Evolutionary conservation across 148 eudicot species (phyloP), one percentile per base, ranked within the genome.

Genomic region (Dysphania ambrosioides): DNA sequence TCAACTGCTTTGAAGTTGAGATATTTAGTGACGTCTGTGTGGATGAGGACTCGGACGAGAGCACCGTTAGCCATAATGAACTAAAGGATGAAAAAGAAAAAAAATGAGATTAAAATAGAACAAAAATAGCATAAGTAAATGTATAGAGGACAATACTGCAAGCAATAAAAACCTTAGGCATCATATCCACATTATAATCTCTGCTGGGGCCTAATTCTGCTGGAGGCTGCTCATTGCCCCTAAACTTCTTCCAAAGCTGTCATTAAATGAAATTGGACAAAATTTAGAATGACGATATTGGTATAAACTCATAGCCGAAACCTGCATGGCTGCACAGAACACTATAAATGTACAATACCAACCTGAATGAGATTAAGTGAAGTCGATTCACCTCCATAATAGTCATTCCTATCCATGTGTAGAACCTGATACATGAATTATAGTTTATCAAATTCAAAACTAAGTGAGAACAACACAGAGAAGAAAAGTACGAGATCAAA

Each of bases 381-480:
- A 68, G 99, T 90, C 78, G 97, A 95, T 75, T 94, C 98, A 77
- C 96, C 98, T 77, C 98, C 98, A 75, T 94, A 94, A 44, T 94
- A 94, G 80, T 95, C 99, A 87, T 95, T 95, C 77, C 98, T 89
- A 77, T 95, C 99, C 99, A 95, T 95, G 84, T 95, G 99, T 76
- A 95, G 82, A 61, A 95, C 99, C 98, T 94, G 85, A 68, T 66
- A 55, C 13, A 13, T 19, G 72, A 51, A 34, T 64, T 61, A 70
- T 4, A 49, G 66, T 62, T n/a, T 65, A 72, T 72, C 41, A 80
- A 34, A 26, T n/a, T 44, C 42, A 35, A 66, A 38, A 51, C 21
- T 5, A 36, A 36, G 66, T 31, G 8, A 36, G 31, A 75, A n/a
- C 42, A 26, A 42, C 29, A 64, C 53, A 34, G n/a, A n/a, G 18